These are phyloP conservation scores for Candida coleopterorum DNA, from an alignment of 805 yeast genomes.

Conservation along the genomic window DNA sequence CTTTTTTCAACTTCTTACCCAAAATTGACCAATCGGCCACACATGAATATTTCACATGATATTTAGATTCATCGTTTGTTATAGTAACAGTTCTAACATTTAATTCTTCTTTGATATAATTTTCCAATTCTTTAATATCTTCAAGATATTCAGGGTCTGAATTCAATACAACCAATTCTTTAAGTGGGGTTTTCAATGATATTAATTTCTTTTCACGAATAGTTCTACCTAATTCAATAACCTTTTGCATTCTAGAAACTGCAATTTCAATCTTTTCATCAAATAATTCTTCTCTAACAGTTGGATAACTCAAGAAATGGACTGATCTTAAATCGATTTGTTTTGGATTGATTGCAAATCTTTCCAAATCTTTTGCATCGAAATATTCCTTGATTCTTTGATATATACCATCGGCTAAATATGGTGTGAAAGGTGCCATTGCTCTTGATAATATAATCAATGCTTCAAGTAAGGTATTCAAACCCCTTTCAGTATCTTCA, in stretches of 20 bases:
- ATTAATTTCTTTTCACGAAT: conserved; percentile 94
- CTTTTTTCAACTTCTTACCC: conserved; percentile 95
- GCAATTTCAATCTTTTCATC: conserved; percentile 83
- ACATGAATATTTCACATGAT: conserved; percentile 88
- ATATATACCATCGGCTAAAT: conserved; percentile 86
- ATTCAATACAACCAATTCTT: conserved; percentile 80
- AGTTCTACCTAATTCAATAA: conserved; percentile 92
- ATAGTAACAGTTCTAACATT: conserved; percentile 85
- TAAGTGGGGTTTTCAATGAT: conserved; percentile 92
- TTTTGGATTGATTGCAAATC: conserved; percentile 33
- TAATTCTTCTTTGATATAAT: conserved; percentile 83
- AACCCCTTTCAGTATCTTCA: conserved; percentile 78
- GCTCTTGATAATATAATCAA: conserved; percentile 84
- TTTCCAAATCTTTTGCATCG: conserved; percentile 51
- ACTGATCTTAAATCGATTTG: conserved; percentile 72
- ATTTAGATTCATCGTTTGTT: conserved; percentile 85
- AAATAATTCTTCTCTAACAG: conserved; percentile 70
- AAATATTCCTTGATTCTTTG: conserved; percentile 63
- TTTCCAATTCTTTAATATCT: conserved; percentile 73
- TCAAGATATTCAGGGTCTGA: conserved; percentile 67
- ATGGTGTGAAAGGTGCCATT: conserved; percentile 99
- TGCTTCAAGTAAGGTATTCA: conserved; percentile 89
- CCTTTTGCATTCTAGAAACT: conserved; percentile 93
- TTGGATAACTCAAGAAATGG: conserved; percentile 91
- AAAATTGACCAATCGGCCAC: conserved; percentile 99